Evolutionary conservation across 352 stramenopile species (phyloP).

Genomic region (Phytopythium aichiense): DNA sequence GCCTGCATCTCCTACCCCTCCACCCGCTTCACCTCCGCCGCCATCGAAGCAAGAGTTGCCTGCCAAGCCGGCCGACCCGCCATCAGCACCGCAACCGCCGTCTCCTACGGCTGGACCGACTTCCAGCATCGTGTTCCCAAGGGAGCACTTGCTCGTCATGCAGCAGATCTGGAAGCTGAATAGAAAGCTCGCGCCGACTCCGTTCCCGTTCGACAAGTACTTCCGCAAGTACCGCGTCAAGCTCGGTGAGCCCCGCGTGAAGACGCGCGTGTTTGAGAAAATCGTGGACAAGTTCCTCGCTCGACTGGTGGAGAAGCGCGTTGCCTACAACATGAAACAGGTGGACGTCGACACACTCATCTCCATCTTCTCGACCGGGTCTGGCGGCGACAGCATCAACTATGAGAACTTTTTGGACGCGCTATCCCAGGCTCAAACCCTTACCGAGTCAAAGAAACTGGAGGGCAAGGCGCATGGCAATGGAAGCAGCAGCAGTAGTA

Average conservation of each 20-base stretch:
- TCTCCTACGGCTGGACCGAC: not conserved
- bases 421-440: conserved; percentile 31
- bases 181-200: conserved; percentile 25
- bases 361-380: not conserved
- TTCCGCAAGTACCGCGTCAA: conserved; percentile 60
- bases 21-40: conserved; percentile 1
- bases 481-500: conserved; percentile 13
- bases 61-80: conserved; percentile 11
- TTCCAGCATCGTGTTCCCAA: conserved; percentile 6
- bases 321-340: conserved; percentile 65
- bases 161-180: conserved; percentile 43
- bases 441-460: not conserved
- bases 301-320: conserved; percentile 40
- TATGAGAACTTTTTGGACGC: conserved; percentile 53
- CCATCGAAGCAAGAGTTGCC: conserved; percentile 7
- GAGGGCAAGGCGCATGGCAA: not conserved
- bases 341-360: conserved; percentile 37
- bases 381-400: conserved; percentile 25
- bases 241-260: conserved; percentile 33
- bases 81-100: not conserved
- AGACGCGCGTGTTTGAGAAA: conserved; percentile 62
- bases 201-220: conserved; percentile 76
- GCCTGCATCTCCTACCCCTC: conserved; percentile 9
- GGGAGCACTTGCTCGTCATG: conserved; percentile 20
- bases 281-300: conserved; percentile 76